Evolutionary conservation across 768 basidiomycete genomes (phyloP), one percentile per base, ranked within the genome.

Genomic region (Daedaleopsis sinensis): DNA sequence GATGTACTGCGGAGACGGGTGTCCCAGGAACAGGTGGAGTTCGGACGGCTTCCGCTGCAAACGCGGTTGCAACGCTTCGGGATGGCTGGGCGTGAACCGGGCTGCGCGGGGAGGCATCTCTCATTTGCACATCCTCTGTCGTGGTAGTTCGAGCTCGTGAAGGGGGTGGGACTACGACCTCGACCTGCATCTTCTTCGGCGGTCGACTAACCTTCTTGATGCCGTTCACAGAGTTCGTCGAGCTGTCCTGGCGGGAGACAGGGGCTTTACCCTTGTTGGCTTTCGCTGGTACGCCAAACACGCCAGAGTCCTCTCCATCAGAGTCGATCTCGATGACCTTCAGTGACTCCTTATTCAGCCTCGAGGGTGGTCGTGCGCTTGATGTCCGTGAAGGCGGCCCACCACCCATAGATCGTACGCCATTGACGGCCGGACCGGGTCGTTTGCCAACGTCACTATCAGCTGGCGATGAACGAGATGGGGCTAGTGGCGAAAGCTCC

Each of bases 321-420:
- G 60, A 59, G 35, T 64, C 64, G 36, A 67, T 65, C 37, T 67
- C 66, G 36, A 67, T 57, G 27, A 67, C 60, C 61, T 59, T 60
- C 19, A 63, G 55, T 10, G 57, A 46, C 16, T 61, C 61, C 10
- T 54, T 55, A 43, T 38, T 48, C 9, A 52, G 21, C 19, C 27
- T 55, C 10, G 16, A 24, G 0, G 51, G 24, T 18, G 58, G 55
- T 16, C 62, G 58, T 6, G 62, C 5, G 13, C 54, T 51, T 1
- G 62, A 64, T 1, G 62, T 50, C 3, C 62, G 58, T 24, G 62
- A 59, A 0, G 62, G 48, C 0, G 54, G 38, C 5, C 18, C 52
- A 10, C 3, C 39, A 36, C 19, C 24, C 38, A 35, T 35, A n/a
- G 36, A 23, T 4, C 52, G 39, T 1, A 32, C 15, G 11, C 44